Conservation (phyloP, 2,329 filamentous ascomycete genomes). For the Metarhizium album region DNA sequence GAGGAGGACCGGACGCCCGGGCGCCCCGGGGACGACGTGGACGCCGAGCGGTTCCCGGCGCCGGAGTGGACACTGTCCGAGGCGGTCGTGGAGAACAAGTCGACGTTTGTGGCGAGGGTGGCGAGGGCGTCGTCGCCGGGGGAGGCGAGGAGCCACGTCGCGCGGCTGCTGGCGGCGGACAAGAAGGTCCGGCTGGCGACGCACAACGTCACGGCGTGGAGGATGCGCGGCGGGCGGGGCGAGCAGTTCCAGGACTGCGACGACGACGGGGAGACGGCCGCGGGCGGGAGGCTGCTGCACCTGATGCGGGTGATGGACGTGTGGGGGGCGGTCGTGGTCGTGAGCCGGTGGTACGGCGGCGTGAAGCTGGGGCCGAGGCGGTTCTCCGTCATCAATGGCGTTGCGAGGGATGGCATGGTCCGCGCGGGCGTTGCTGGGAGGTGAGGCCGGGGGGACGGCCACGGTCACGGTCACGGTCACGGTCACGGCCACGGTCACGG, state of each 20-base stretch:
- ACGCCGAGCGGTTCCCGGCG: conserved; percentile 17
- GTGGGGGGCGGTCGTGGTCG: conserved; percentile 87
- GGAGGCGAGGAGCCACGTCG: conserved; percentile 60
- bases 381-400: conserved; percentile 82
- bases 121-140: conserved; percentile 57
- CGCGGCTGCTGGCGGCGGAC: conserved; percentile 69
- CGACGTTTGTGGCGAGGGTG: conserved; percentile 73
- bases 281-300: conserved; percentile 74
- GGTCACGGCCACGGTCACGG: not conserved
- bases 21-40: conserved; percentile 2
- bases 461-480: too few relatives aligned
- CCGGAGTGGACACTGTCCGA: conserved; percentile 66
- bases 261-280: conserved; percentile 91
- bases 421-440: conserved; percentile 55
- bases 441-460: too few relatives aligned
- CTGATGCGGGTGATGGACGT: conserved; percentile 91
- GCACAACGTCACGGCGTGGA: conserved; percentile 94
- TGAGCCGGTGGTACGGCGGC: conserved; percentile 92
- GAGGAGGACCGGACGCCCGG: not conserved
- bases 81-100: conserved; percentile 69
- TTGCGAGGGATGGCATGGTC: conserved; percentile 74
- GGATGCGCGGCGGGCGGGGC: conserved; percentile 47
- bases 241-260: conserved; percentile 74
- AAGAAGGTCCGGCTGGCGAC: conserved; percentile 78
- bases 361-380: conserved; percentile 78